Base-by-base conservation (phyloP, 495 filamentous ascomycete genomes). In the Lophiostoma macrostomum region DNA sequence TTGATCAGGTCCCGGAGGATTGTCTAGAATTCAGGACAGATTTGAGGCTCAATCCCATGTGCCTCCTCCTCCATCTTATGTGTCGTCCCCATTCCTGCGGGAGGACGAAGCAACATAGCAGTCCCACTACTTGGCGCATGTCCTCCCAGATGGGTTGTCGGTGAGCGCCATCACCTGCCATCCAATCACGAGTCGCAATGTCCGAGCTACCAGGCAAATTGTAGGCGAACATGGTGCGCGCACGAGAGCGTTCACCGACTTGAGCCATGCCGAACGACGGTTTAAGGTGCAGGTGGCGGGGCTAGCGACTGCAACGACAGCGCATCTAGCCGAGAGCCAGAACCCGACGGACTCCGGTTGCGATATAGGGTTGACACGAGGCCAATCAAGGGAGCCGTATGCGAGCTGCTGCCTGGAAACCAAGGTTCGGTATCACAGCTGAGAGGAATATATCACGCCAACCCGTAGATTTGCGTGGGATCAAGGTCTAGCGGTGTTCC, bases 281-380 rank as follows among this genome's bases (percentile, higher is more conserved):
- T 29, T 34, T 39, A 19, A 19, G 24, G n/a, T 46, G 51, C 51
- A 55, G 11, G 42, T 53, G 50, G 50, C 50, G 50, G 50, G 50
- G 29, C 40, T 20, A 39, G 7, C 16, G 24, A 13, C 50, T 47
- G 56, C 55, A 46, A 34, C 22, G 56, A 60, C 56, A 60, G 41
- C 56, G 50, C 56, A 60, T 60, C 41, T 43, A 60, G 42, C 49
- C 45, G 40, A 54, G 42, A 52, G 35, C 40, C 35, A 49, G 34
- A 43, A 25, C 49, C 49, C 30, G 23, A 49, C 56, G 53, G 53
- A 50, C 45, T 50, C 53, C 53, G 53, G 34, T 19, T 50, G 36
- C 37, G 32, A 25, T 43, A 45, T 10, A 20, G 29, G 19, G 34
- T 24, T 1, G 5, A n/a, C 19, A 4, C 12, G 34, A 28, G 23